Percentiles rank a stretch among this genome's conserved stretches.
These are phyloP conservation scores for Phenoliferia sp. DNA, from an alignment of 1,284 basidiomycete species.

Conservation along the genomic window DNA sequence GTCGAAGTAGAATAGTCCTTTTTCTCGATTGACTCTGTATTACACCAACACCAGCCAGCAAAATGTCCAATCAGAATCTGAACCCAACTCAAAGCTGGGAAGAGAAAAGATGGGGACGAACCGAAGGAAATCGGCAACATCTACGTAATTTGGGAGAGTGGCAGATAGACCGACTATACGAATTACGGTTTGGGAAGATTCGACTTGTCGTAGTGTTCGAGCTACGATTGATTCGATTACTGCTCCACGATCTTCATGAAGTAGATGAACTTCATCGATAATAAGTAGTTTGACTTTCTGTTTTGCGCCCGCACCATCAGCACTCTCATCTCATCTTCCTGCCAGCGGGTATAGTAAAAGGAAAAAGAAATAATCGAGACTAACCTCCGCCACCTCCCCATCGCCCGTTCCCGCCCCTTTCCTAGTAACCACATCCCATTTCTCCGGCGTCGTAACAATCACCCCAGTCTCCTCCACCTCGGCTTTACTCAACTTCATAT, in stretches of 20 bases:
- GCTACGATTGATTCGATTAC: constrained; percentile 91
- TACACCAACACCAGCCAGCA: no score
- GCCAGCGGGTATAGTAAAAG: constrained; percentile 47
- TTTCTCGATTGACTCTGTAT: constrained; percentile 86
- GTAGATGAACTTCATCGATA: constrained; percentile 95
- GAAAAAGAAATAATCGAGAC: background rate
- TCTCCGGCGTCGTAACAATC: constrained; percentile 98
- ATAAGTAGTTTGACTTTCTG: constrained; percentile 92
- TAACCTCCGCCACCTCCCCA: constrained; percentile 81
- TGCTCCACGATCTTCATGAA: constrained; percentile 97
- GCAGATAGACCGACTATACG: constrained; percentile 93
- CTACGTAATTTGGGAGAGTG: constrained; percentile 95
- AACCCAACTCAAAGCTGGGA: constrained; percentile 2
- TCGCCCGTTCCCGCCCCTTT: constrained; percentile 97
- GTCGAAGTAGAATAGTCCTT: constrained; percentile 97
- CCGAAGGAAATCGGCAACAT: constrained; percentile 96
- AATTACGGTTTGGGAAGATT: constrained; percentile 87
- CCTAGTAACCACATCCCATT: constrained; percentile 98
- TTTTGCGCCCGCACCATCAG: constrained; percentile 47
- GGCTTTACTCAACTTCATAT: constrained; percentile 95
- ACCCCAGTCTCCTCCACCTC: constrained; percentile 97
- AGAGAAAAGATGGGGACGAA: constrained; percentile 65
- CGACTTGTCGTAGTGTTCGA: constrained; percentile 88
- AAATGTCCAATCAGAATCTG: constrained; percentile 90
- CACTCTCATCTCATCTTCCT: constrained; percentile 90